These are phyloP conservation scores for Mucor racemosus DNA, from an alignment of 371 early-diverging fungal genomes.

Conservation along the genomic window DNA sequence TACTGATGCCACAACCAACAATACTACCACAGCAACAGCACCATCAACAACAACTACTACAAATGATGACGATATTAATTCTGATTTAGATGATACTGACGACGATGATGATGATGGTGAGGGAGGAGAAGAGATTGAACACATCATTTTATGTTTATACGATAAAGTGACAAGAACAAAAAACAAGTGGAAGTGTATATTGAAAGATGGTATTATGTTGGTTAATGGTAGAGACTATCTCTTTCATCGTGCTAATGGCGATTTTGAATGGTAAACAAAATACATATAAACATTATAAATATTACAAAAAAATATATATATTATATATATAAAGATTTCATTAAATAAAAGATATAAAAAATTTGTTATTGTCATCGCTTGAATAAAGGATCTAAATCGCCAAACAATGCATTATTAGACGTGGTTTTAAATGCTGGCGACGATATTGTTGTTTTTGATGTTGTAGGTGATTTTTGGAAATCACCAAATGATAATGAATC, in stretches of 20 bases:
- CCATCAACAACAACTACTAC: conserved; percentile 9
- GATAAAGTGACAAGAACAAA: conserved; percentile 94
- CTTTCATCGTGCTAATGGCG: conserved; percentile 92
- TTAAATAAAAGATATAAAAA: conserved; percentile 10
- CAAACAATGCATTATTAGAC: conserved; percentile 17
- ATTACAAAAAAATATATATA: conserved; percentile 6
- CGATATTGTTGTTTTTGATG: background rate
- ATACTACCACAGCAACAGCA: conserved; percentile 19
- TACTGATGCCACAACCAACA: background rate
- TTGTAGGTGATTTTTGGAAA: conserved; percentile 15
- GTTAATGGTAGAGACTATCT: conserved; percentile 94
- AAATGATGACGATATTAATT: conserved; percentile 80
- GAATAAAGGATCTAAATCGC: conserved; percentile 29
- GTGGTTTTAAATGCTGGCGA: background rate
- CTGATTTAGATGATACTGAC: conserved; percentile 83
- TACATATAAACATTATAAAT: background rate
- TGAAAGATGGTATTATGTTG: conserved; percentile 94
- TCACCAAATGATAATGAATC: conserved; percentile 11
- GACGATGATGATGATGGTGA: conserved; percentile 78
- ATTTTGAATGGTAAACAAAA: conserved; percentile 43
- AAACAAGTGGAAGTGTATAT: conserved; percentile 97
- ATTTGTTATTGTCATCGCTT: conserved; percentile 9
- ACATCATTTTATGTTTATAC: conserved; percentile 93
- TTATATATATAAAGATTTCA: background rate
- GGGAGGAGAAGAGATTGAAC: conserved; percentile 77